Evolutionary conservation across 345 rosid species (phyloP), one percentile per base, ranked within the genome.

Genomic region (Cardamine resedifolia): DNA sequence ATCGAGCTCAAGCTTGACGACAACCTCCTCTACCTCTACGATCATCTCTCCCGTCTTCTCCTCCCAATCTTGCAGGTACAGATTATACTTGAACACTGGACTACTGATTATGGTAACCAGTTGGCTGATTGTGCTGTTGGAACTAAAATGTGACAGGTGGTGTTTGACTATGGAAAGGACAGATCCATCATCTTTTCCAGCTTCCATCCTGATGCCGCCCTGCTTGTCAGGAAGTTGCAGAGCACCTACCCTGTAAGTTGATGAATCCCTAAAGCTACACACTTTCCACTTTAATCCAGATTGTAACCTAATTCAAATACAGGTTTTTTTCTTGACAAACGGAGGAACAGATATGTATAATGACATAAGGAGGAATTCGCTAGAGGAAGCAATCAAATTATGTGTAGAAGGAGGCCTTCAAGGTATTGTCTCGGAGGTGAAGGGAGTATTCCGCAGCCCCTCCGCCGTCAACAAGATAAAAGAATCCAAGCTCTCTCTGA

Each of bases 171-270:
- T 69, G 96, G 81, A 3, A 73, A 81, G 20, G 85, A 77, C 9
- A 85, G 96, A 53, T 86, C 96, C 23, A 80, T 91, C 74, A 83
- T 89, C 64, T 95, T 95, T 84, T 91, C 99, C 44, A 80, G 89
- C 19, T 95, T 95, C 73, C 97, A 95, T 10, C 99, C 99, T 0
- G 99, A 91, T 67, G 99, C 99, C 0, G 99, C 93, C 16, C 62
- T 83, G 23, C 90, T 91, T 2, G 77, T 86, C 61, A 80, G 87
- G 80, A 86, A 88, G 78, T 58, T 91, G 50, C 99, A 95, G 84
- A 75, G 34, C 77, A 68, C 64, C 15, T 88, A 91, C 76, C 99
- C 99, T 15, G 98, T 91, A 75, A 83, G 93, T 34, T 15, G 5
- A 15, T 10, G 6, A 27, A 8, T 11, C 33, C 52, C 7, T 19